Evolutionary conservation across 2,329 filamentous ascomycete genomes (phyloP).

Genomic region (Claviceps citrina): DNA sequence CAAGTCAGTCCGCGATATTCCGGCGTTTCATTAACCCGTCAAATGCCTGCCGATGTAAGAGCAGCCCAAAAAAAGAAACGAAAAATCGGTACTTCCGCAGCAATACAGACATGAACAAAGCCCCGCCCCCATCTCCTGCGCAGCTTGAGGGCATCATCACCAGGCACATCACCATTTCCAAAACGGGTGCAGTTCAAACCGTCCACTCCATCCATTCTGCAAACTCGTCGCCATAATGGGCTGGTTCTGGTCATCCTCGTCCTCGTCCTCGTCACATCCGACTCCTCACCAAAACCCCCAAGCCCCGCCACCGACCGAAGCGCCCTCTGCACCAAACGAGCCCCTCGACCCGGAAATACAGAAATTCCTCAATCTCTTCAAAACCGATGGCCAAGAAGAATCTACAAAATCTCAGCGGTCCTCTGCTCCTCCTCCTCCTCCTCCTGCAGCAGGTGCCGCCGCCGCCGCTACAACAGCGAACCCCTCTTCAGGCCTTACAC

Average conservation of each 20-base stretch:
- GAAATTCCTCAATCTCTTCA: constrained; percentile 36
- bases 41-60: background rate
- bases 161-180: too few relatives aligned
- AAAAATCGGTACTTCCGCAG: too few relatives aligned
- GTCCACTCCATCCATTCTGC: too few relatives aligned
- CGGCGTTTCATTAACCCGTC: constrained; percentile 2
- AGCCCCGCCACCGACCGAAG: constrained; percentile 9
- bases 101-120: too few relatives aligned
- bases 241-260: constrained; percentile 41
- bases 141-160: too few relatives aligned
- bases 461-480: constrained; percentile 4
- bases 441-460: background rate
- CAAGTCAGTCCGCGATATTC: background rate
- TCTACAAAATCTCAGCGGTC: constrained; percentile 9
- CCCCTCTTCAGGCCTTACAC: constrained; percentile 18
- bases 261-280: constrained; percentile 23
- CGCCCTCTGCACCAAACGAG: constrained; percentile 12
- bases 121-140: too few relatives aligned
- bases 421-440: constrained; percentile 5
- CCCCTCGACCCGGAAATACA: constrained; percentile 35
- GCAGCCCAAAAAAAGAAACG: background rate
- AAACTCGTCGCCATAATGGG: constrained; percentile 34
- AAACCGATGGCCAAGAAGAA: constrained; percentile 15
- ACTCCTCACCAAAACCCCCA: constrained; percentile 12
- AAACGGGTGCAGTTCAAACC: too few relatives aligned